phyloP scores from a whole-genome alignment of 1,284 basidiomycete species.

The Calocybe gambosa region DNA sequence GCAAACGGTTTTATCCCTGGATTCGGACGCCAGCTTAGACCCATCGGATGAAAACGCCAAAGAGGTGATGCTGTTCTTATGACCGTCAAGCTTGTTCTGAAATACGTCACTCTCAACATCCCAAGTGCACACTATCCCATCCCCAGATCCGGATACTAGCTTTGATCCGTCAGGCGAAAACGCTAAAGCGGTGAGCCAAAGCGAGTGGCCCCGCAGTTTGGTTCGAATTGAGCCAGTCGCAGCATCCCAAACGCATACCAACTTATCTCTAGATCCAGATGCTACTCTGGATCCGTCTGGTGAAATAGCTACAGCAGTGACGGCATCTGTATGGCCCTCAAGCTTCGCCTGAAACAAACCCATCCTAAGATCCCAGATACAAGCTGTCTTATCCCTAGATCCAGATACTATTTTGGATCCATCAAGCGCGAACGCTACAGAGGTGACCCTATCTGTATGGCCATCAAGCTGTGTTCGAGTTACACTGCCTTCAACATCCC shows the following conservation, averaged over 20 bases:
- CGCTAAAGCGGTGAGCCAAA: neutral
- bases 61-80: too few relatives aligned
- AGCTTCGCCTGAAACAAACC: neutral
- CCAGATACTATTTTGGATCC: neutral
- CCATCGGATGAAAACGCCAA: too few relatives aligned
- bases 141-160: neutral
- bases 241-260: neutral
- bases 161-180: neutral
- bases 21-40: too few relatives aligned
- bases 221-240: too few relatives aligned
- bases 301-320: neutral
- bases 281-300: neutral
- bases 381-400: neutral
- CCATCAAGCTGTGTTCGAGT: neutral
- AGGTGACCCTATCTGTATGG: neutral
- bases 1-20: too few relatives aligned
- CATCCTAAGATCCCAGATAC: neutral
- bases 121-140: neutral
- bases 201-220: too few relatives aligned
- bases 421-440: neutral
- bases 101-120: neutral
- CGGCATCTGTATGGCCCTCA: neutral
- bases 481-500: neutral
- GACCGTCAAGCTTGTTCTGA: too few relatives aligned
- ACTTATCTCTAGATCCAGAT: neutral